Percentiles rank a stretch among this genome's conserved stretches.
Conservation (phyloP, 2,329 filamentous ascomycete species). For the Fonsecaea pedrosoi region DNA sequence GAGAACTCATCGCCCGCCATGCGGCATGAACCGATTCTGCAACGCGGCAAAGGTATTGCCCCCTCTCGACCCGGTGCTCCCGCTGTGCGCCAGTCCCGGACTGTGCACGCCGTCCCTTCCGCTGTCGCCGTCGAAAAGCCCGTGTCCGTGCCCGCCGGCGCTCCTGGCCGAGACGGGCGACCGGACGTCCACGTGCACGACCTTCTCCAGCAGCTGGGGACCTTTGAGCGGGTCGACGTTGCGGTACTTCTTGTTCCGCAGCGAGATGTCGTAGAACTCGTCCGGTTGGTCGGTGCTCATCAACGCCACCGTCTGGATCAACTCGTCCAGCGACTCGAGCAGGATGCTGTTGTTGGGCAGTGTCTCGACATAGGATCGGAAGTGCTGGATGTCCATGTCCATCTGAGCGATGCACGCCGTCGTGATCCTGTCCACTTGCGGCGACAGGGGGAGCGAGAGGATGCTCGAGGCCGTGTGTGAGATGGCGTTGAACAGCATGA, state of each 20-base stretch:
- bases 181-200: slow-evolving; percentile 33
- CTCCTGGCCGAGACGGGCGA: slow-evolving; percentile 14
- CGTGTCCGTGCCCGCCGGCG: slow-evolving; percentile 9
- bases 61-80: slow-evolving; percentile 13
- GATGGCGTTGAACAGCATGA: slow-evolving; percentile 96
- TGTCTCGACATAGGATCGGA: slow-evolving; percentile 83
- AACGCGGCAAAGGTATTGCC: slow-evolving; percentile 37
- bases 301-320: slow-evolving; percentile 88
- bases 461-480: slow-evolving; percentile 89
- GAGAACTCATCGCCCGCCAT: slow-evolving; percentile 24
- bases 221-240: slow-evolving; percentile 91
- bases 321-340: slow-evolving; percentile 85
- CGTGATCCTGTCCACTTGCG: slow-evolving; percentile 83
- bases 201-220: slow-evolving; percentile 87
- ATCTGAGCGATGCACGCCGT: slow-evolving; percentile 82
- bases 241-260: slow-evolving; percentile 90
- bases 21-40: slow-evolving; percentile 39
- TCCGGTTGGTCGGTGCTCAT: slow-evolving; percentile 91
- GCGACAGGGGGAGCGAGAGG: slow-evolving; percentile 72
- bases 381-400: slow-evolving; percentile 80
- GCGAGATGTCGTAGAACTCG: slow-evolving; percentile 92
- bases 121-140: slow-evolving; percentile 18
- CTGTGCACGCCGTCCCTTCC: slow-evolving; percentile 48
- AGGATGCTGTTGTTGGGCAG: slow-evolving; percentile 83
- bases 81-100: slow-evolving; percentile 48